These are phyloP conservation scores for Imleria badia DNA, from an alignment of 768 basidiomycete species.

Conservation along the genomic window DNA sequence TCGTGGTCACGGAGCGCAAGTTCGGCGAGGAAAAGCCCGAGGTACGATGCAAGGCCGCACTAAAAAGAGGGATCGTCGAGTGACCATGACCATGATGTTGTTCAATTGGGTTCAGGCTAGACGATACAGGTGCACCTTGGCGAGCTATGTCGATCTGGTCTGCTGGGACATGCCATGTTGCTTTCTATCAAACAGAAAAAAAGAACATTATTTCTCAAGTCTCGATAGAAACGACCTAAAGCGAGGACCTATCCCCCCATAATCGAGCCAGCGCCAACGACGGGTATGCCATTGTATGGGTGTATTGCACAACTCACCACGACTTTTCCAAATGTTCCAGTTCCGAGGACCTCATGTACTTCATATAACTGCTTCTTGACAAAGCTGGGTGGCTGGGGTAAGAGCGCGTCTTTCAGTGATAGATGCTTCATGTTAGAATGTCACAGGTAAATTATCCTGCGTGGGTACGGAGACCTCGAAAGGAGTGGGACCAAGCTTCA, in stretches of 20 bases:
- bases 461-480: neutral
- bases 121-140: slow-evolving; percentile 52
- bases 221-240: neutral
- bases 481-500: neutral
- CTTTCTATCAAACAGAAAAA: slow-evolving; percentile 43
- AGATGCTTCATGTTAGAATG: slow-evolving; percentile 30
- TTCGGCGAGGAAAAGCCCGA: slow-evolving; percentile 25
- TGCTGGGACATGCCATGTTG: slow-evolving; percentile 74
- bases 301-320: slow-evolving; percentile 48
- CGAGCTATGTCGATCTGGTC: slow-evolving; percentile 57
- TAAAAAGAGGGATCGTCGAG: slow-evolving; percentile 32
- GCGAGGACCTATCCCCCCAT: neutral
- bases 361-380: slow-evolving; percentile 83
- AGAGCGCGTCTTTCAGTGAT: slow-evolving; percentile 54
- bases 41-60: slow-evolving; percentile 22
- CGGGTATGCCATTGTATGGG: neutral
- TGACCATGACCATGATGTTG: slow-evolving; percentile 14
- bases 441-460: neutral
- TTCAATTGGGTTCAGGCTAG: slow-evolving; percentile 21
- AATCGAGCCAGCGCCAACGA: neutral
- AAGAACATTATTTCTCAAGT: neutral
- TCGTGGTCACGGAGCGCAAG: slow-evolving; percentile 39
- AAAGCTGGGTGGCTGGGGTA: slow-evolving; percentile 85
- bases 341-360: slow-evolving; percentile 69
- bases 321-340: slow-evolving; percentile 90